Percentiles rank a stretch among this genome's conserved stretches.
These are phyloP conservation scores for Peribolospora kevripleyi DNA, from an alignment of 768 basidiomycete genomes.

Conservation along the genomic window DNA sequence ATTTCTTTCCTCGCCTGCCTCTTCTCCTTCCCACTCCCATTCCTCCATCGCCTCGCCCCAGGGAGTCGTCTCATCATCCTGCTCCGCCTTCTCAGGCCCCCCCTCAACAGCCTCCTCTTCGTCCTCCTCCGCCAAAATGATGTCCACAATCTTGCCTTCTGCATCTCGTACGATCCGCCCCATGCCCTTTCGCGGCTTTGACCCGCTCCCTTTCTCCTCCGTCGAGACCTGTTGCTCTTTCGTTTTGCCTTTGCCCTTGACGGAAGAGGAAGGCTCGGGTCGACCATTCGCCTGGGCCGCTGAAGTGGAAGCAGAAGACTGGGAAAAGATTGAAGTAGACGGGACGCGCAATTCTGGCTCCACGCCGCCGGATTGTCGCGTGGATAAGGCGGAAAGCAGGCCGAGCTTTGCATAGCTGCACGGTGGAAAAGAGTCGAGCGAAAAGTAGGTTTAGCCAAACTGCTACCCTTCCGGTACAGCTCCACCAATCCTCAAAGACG, in stretches of 20 bases:
- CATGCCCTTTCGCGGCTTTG: conserved; percentile 33
- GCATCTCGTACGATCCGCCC: conserved; percentile 64
- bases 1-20: not conserved
- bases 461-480: too few species aligned
- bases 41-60: conserved; percentile 8
- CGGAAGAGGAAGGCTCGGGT: conserved; percentile 1
- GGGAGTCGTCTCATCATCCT: conserved; percentile 1
- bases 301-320: not conserved
- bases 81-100: not conserved
- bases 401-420: conserved; percentile 8
- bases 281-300: conserved; percentile 5
- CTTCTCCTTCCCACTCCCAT: not conserved
- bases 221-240: not conserved
- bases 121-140: conserved; percentile 11
- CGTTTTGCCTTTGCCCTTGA: not conserved
- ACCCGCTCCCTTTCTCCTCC: not conserved
- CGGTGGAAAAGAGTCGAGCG: not conserved
- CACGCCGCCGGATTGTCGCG: conserved; percentile 9
- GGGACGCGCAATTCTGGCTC: not conserved
- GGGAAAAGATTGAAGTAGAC: conserved; percentile 1
- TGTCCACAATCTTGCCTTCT: conserved; percentile 43
- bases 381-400: conserved; percentile 3
- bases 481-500: not conserved
- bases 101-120: conserved; percentile 25
- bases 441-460: not conserved